Conservation (phyloP, 164 flowering plant species). For the Aristolochia contorta region DNA sequence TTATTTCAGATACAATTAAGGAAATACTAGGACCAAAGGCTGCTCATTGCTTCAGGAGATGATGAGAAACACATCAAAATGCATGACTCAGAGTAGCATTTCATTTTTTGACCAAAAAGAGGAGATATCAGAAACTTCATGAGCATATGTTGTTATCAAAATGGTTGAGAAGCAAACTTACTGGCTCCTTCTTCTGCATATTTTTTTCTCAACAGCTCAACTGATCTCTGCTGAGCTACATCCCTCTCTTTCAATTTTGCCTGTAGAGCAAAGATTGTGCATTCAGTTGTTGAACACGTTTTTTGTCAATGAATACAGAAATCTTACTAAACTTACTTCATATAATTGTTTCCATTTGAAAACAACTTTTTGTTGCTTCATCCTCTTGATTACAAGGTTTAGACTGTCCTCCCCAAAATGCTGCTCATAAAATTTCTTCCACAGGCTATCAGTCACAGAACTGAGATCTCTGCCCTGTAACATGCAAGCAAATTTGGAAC, state of each 20-base stretch:
- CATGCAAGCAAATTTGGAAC: slow-evolving; percentile 27
- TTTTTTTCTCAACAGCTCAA: slow-evolving; percentile 38
- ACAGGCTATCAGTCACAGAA: slow-evolving; percentile 58
- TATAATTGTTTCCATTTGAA: slow-evolving; percentile 58
- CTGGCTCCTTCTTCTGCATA: slow-evolving; percentile 51
- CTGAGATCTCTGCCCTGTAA: slow-evolving; percentile 72
- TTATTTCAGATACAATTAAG: not conserved
- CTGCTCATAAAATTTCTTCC: slow-evolving; percentile 54
- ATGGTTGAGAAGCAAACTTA: slow-evolving; percentile 28
- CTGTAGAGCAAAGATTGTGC: slow-evolving; percentile 21
- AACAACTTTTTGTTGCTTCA: slow-evolving; percentile 34
- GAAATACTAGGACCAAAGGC: not conserved
- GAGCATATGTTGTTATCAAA: not conserved
- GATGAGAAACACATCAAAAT: not conserved
- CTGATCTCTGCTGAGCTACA: slow-evolving; percentile 34
- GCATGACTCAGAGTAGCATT: too few relatives aligned
- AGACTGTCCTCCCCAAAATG: slow-evolving; percentile 38
- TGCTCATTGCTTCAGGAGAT: too few relatives aligned
- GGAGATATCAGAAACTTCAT: too few relatives aligned
- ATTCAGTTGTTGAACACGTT: not conserved
- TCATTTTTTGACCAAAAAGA: not conserved
- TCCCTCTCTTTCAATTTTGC: slow-evolving; percentile 54
- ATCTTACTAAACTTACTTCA: slow-evolving; percentile 37
- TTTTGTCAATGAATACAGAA: not conserved
- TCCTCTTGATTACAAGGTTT: slow-evolving; percentile 36